Base-by-base conservation (phyloP, 2,329 filamentous ascomycete genomes). In the Epichloe scottii region DNA sequence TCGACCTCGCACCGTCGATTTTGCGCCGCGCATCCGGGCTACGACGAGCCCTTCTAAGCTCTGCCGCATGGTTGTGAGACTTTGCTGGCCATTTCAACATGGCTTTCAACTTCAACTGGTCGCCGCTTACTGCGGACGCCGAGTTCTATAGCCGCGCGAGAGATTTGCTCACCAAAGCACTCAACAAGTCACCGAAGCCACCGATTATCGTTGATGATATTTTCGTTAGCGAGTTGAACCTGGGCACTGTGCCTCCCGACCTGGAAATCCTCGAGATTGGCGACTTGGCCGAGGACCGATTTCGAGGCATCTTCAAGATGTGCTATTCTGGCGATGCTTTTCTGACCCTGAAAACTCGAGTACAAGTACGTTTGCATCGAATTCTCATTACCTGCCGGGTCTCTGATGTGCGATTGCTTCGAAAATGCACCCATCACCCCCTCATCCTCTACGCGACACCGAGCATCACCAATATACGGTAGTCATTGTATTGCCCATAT, bases 81-180 rank as follows among this genome's bases (percentile, higher is more conserved):
- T 50, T 58, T 61, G 58, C 63, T 58, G 56, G 72, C 71, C 70
- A 72, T 72, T 69, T 71, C 69, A 76, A 71, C 71, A 98, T 98
- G 93, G 93, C 93, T 60, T 98, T 98, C 86, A 97, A 97, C 77
- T 98, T 98, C 87, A 97, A 97, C 88, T 98, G 93, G 93, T 95
- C 89, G 79, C 93, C 93, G 65, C 79, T 98, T 58, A 93, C 94
- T 72, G 91, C 91, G 65, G 93, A 97, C 73, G 91, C 88, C 63
- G 81, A 83, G 60, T 93, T 93, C 70, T 91, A 91, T 71, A 81
- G 86, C 66, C 85, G 89, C 60, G 91, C 93, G 48, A 87, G 90
- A 68, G 90, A 97, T 67, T 86, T 97, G 68, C 79, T 98, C 61
- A 98, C 93, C 26, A 85, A 87, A 52, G 93, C 93, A 37, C 77